Conservation (phyloP, 1,284 basidiomycete species). For the Exobasidium rhododendri region DNA sequence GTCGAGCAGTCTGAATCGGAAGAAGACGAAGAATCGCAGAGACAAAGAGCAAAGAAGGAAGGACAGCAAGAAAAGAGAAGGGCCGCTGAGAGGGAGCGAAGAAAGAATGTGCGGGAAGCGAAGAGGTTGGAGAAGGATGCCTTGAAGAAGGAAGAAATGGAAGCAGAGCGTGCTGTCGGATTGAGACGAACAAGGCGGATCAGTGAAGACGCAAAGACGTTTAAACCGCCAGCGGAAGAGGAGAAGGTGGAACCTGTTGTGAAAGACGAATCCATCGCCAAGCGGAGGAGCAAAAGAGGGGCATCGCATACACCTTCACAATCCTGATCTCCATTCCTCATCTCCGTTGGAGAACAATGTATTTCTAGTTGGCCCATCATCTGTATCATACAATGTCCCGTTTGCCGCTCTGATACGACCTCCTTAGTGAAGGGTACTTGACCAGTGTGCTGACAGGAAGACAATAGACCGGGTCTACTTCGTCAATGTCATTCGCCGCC, state of each 20-base stretch:
- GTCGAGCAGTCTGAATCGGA: background rate
- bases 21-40: background rate
- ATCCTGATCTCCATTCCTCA: too few species aligned
- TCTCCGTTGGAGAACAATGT: too few species aligned
- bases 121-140: background rate
- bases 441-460: constrained; percentile 3
- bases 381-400: background rate
- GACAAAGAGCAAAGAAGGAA: constrained; percentile 1
- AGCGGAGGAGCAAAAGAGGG: background rate
- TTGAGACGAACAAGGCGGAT: background rate
- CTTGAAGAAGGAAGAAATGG: background rate
- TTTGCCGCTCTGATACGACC: background rate
- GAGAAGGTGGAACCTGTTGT: background rate
- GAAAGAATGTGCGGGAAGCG: background rate
- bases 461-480: constrained; percentile 11
- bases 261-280: background rate
- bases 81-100: background rate
- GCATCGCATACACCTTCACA: background rate
- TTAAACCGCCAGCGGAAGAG: background rate
- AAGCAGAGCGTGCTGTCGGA: background rate
- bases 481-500: background rate
- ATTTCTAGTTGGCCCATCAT: too few species aligned
- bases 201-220: background rate
- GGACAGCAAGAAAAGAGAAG: background rate
- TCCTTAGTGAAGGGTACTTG: background rate